Evolutionary conservation across 352 stramenopile species (phyloP), one percentile per base, ranked within the genome.

Genomic region (Phytopythium aichiense): DNA sequence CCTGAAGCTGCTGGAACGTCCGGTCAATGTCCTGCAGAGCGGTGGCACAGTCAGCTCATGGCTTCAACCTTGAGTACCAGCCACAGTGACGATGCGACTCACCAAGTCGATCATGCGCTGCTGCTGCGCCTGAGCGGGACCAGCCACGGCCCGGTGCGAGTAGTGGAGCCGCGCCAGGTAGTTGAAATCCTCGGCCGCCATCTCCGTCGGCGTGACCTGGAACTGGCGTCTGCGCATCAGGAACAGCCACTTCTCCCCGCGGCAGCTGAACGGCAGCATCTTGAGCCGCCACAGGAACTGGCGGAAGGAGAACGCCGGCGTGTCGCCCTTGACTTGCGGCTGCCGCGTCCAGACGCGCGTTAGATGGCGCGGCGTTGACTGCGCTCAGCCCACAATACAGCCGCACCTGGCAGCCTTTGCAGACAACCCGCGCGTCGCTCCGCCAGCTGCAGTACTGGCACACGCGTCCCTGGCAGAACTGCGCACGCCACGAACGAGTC

Each of bases 161-260:
- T 42, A 43, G 23, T 60, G 55, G 12, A 60, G 55, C 37, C 40
- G 7, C 4, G 69, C 54, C 18, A 83, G 40, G 60, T 71, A 71
- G 25, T 76, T 65, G 23, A 76, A 79, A 18, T 81, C 65, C 25
- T 79, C 67, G 12, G 56, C 64, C 11, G 63, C 66, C 16, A 83
- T 35, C 38, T 75, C 62, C 2, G 72, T 76, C 2, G 61, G 64
- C 9, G 59, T 58, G 45, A 79, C 65, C 11, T 63, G 46, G 20
- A 70, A 78, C 50, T 73, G 72, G 5, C 65, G 60, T 31, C 73
- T 79, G 33, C 68, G 73, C 53, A 74, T 63, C 31, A 76, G 63
- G 54, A 72, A 84, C 12, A 84, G 64, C 75, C 75, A 81, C 58
- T 81, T 81, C 45, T 84, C 75, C 23, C 70, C 75, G 18, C 74